Conservation (phyloP, 768 basidiomycete species). For the Phanerodontia chrysosporium region DNA sequence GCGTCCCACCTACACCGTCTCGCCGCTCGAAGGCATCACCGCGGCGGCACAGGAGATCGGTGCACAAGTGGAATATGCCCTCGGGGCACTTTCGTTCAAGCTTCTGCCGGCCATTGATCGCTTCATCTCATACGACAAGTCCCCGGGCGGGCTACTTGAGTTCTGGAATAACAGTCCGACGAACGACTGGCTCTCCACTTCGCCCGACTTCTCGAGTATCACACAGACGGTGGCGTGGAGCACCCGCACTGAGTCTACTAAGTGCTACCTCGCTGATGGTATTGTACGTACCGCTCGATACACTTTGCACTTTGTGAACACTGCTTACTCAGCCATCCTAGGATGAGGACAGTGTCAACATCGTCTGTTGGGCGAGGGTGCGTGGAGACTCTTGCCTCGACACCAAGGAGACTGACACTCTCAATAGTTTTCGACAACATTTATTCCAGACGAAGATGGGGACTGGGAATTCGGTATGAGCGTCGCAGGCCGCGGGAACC, state of each 20-base stretch:
- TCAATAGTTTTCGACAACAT: constrained; percentile 36
- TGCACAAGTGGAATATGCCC: constrained; percentile 44
- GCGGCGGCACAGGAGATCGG: constrained; percentile 38
- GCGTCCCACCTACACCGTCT: constrained; percentile 46
- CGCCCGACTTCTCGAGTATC: constrained; percentile 22
- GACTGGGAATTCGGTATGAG: constrained; percentile 48
- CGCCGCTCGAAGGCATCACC: constrained; percentile 54
- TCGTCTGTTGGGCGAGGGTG: constrained; percentile 39
- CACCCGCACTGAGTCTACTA: constrained; percentile 31
- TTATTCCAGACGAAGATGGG: constrained; percentile 48
- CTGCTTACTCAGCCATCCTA: constrained; percentile 9
- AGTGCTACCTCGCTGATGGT: constrained; percentile 39
- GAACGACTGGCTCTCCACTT: constrained; percentile 28
- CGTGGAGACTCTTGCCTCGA: not conserved
- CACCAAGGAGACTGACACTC: not conserved
- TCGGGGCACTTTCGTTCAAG: constrained; percentile 39
- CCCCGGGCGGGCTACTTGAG: no score
- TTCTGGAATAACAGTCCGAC: constrained; percentile 46
- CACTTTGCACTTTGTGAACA: not conserved
- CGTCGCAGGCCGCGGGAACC: constrained; percentile 40
- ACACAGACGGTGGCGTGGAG: constrained; percentile 33
- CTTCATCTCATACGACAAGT: no score
- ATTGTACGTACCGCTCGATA: constrained; percentile 29
- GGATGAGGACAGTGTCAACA: constrained; percentile 39
- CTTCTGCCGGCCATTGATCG: constrained; percentile 49